Conservation (phyloP, 1,284 basidiomycete species). For the Ustilago cynodontis region DNA sequence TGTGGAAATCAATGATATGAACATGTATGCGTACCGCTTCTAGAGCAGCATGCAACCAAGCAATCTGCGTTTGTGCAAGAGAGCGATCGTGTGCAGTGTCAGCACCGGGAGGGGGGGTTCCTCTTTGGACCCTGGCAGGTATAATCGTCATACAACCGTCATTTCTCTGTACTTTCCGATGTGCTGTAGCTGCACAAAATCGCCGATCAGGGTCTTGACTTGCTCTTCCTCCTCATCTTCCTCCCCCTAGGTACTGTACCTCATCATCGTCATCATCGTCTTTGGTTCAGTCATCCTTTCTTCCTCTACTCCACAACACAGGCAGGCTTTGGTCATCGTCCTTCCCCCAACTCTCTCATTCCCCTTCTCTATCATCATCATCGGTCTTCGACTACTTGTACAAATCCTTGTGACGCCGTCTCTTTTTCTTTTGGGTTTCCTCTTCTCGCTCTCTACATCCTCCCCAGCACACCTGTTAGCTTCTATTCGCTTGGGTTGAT, state of each 20-base stretch:
- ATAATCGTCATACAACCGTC: constrained; percentile 14
- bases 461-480: no score
- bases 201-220: constrained; percentile 22
- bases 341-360: neutral
- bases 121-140: constrained; percentile 14
- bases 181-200: constrained; percentile 13
- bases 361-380: neutral
- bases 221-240: constrained; percentile 7
- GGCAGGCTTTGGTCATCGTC: constrained; percentile 1
- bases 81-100: no score
- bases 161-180: neutral
- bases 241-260: constrained; percentile 13
- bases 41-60: no score
- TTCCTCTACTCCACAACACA: neutral
- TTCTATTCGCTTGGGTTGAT: no score
- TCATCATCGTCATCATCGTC: constrained; percentile 6
- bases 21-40: no score
- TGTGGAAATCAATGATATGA: no score
- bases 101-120: no score
- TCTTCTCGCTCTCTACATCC: neutral
- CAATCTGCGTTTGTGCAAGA: no score
- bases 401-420: neutral
- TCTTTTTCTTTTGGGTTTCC: neutral
- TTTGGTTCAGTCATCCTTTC: neutral
- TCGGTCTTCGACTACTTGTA: neutral